Evolutionary conservation across 2,329 filamentous ascomycete species (phyloP).

Genomic region (Trichoderma atrobrunneum): DNA sequence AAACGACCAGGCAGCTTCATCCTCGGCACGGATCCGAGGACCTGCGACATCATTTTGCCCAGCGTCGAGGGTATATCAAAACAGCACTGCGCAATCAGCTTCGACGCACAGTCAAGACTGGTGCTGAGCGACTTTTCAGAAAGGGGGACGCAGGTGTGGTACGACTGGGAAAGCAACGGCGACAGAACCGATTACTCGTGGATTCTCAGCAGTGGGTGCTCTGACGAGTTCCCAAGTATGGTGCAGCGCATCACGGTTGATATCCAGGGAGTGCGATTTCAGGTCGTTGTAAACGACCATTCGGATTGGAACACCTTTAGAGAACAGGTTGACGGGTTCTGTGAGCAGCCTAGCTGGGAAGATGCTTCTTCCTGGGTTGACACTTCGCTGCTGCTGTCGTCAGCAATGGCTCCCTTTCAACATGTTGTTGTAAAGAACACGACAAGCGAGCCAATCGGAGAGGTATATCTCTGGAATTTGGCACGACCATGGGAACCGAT

Average conservation of each 20-base stretch:
- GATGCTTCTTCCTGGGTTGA: conserved; percentile 30
- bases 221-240: conserved; percentile 34
- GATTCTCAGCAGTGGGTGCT: conserved; percentile 34
- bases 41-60: conserved; percentile 40
- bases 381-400: conserved; percentile 21
- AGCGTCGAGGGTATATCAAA: conserved; percentile 33
- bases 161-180: conserved; percentile 40
- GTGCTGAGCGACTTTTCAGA: conserved; percentile 40
- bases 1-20: conserved; percentile 38
- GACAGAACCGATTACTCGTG: conserved; percentile 37
- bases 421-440: conserved; percentile 39
- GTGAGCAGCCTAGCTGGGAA: conserved; percentile 29
- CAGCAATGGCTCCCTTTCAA: conserved; percentile 29
- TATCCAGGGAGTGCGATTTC: conserved; percentile 40
- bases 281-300: conserved; percentile 39
- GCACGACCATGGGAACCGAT: conserved; percentile 43
- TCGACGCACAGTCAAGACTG: conserved; percentile 38
- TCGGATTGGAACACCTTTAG: conserved; percentile 35
- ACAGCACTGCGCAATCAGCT: conserved; percentile 39
- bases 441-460: conserved; percentile 32
- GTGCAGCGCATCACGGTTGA: conserved; percentile 38
- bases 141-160: conserved; percentile 42
- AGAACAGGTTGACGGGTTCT: conserved; percentile 35
- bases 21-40: conserved; percentile 37
- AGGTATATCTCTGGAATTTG: conserved; percentile 43